Evolutionary conservation across 164 flowering plant genomes (phyloP), one percentile per base, ranked within the genome.

Genomic region (Sedum album): DNA sequence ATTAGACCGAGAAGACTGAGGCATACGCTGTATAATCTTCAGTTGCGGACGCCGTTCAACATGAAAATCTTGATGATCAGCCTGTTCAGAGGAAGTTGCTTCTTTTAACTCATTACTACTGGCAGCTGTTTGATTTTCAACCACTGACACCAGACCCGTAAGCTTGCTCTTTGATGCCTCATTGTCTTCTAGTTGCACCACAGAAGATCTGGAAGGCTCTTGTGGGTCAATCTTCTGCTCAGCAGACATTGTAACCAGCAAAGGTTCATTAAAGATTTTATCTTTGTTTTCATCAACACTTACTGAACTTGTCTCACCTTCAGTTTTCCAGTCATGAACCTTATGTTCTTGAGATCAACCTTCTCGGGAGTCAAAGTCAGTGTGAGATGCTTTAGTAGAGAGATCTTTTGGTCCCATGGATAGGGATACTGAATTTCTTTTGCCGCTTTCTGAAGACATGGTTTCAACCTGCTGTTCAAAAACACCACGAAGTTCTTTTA

Each of bases 21-120:
- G 76, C 21, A 70, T 65, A 67, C 80, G 73, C 41, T 76, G 89
- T 42, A 87, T 77, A 72, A 86, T 82, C 78, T 86, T 87, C 36
- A 88, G 67, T 66, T 80, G 82, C 73, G 85, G 67, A 60, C 81
- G 72, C 68, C 69, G 75, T 67, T 79, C 82, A 74, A 76, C 72
- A 38, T 77, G 79, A 65, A 77, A 60, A 41, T 84, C 83, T 23
- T 73, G 81, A 11, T 77, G 73, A 35, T 81, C 82, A 69, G 70
- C 71, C 73, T 72, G 76, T 68, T 71, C 66, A 23, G 25, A 62
- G 26, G 62, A 61, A 66, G 67, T 74, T 67, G 66, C 66, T 49
- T 76, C 79, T 66, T 20, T 2, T 42, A 73, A 48, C 33, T 69
- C 67, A 69, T 69, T 41, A 21, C 30, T 20, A 38, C 66, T 70